phyloP scores from a whole-genome alignment of 495 filamentous ascomycete species.

The Choiromyces venosus region DNA sequence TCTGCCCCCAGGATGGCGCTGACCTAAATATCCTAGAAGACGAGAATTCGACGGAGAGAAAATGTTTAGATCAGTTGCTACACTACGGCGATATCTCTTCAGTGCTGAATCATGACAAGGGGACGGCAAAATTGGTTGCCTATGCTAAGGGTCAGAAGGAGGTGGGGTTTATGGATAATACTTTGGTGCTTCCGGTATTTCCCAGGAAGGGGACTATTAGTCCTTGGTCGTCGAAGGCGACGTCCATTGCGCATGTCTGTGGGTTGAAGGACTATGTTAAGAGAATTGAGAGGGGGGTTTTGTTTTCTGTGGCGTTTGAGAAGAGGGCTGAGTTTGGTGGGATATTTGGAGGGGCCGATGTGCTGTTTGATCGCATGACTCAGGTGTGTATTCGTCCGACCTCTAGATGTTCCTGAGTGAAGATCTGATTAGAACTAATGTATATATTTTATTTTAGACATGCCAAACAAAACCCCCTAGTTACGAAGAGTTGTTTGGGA shows the following conservation, averaged over 20 bases:
- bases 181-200: slow-evolving; percentile 57
- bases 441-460: slow-evolving; percentile 47
- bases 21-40: slow-evolving; percentile 42
- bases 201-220: slow-evolving; percentile 81
- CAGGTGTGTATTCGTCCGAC: slow-evolving; percentile 36
- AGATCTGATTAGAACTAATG: background rate
- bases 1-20: slow-evolving; percentile 45
- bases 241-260: slow-evolving; percentile 88
- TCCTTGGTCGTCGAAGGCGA: slow-evolving; percentile 95
- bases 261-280: slow-evolving; percentile 65
- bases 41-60: slow-evolving; percentile 42
- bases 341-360: slow-evolving; percentile 50
- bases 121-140: slow-evolving; percentile 45
- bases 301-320: slow-evolving; percentile 59
- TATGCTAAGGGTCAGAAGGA: slow-evolving; percentile 43
- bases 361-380: slow-evolving; percentile 90
- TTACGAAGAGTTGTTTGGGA: slow-evolving; percentile 69
- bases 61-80: slow-evolving; percentile 56
- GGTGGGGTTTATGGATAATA: background rate
- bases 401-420: background rate
- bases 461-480: slow-evolving; percentile 61
- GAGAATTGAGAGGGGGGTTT: slow-evolving; percentile 81
- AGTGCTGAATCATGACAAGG: slow-evolving; percentile 45
- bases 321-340: background rate
- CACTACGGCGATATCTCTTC: slow-evolving; percentile 52